Conservation (phyloP, 129 eudicot genomes). For the Helichrysum umbraculigerum region DNA sequence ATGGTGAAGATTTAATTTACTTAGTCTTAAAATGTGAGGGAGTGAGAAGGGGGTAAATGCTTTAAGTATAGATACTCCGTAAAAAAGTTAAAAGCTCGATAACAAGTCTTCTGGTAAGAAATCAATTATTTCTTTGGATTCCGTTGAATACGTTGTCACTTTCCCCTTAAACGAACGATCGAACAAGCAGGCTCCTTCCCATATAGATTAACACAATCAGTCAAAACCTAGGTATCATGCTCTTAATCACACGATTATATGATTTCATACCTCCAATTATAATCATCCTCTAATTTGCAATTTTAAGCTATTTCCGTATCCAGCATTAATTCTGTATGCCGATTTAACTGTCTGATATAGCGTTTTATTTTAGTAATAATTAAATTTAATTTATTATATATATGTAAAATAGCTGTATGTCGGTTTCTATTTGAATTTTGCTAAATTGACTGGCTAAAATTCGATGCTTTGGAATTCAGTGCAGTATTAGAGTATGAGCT, state of each 20-base stretch:
- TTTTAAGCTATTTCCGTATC: slow-evolving; percentile 26
- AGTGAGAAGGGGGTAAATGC: too few species aligned
- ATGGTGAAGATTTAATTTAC: too few species aligned
- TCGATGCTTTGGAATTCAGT: not conserved
- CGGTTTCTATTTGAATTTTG: slow-evolving; percentile 1
- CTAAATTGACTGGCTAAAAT: not conserved
- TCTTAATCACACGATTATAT: not conserved
- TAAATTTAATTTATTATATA: not conserved
- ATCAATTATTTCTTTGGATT: too few species aligned
- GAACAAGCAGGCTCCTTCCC: too few species aligned
- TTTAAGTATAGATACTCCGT: too few species aligned
- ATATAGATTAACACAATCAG: not conserved
- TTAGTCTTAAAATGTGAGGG: too few species aligned
- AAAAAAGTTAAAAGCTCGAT: too few species aligned
- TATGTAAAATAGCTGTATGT: not conserved
- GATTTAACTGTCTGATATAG: not conserved
- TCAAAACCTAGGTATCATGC: slow-evolving; percentile 5
- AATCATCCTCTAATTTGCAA: slow-evolving; percentile 16
- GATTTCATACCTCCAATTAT: not conserved
- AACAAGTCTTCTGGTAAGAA: too few species aligned
- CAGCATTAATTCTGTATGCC: not conserved
- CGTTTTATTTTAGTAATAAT: too few species aligned
- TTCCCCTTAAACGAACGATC: too few species aligned
- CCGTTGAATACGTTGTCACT: too few species aligned
- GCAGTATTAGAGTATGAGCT: slow-evolving; percentile 16